Evolutionary conservation across 2,329 filamentous ascomycete species (phyloP).

Genomic region (Chaetomium sp.): DNA sequence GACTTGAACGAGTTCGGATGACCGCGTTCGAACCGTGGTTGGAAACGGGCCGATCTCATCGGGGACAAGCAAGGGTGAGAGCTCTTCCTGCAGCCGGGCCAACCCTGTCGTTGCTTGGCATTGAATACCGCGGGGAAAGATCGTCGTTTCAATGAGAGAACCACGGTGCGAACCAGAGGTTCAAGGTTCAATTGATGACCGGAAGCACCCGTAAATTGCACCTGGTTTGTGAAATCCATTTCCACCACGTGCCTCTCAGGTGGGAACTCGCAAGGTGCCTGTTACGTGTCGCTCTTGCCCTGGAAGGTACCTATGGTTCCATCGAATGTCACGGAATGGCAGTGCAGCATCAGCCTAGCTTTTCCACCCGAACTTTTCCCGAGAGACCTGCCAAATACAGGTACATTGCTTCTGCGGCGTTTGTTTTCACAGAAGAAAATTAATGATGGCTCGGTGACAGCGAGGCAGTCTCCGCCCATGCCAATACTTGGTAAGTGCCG

Average conservation of each 20-base stretch:
- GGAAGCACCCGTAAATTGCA: neutral
- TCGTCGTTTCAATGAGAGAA: neutral
- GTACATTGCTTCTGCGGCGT: neutral
- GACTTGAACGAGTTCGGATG: neutral
- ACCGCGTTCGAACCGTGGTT: neutral
- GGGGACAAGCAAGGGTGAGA: conserved; percentile 18
- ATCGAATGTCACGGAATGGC: neutral
- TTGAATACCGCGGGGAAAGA: conserved; percentile 4
- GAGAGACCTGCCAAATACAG: conserved; percentile 6
- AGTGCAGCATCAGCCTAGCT: neutral
- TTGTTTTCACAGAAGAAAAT: neutral
- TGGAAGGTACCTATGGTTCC: neutral
- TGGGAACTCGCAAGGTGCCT: neutral
- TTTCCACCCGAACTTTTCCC: neutral
- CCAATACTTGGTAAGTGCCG: neutral
- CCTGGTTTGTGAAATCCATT: neutral
- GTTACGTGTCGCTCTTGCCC: neutral
- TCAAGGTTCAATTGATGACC: neutral
- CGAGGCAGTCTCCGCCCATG: neutral
- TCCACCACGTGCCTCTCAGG: neutral
- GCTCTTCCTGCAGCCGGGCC: conserved; percentile 27
- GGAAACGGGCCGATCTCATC: conserved; percentile 20
- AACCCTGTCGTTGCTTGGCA: conserved; percentile 6
- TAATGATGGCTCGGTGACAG: neutral
- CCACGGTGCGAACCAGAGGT: no score